Base-by-base conservation (phyloP, 2,329 filamentous ascomycete genomes). In the Colletotrichum sp. region DNA sequence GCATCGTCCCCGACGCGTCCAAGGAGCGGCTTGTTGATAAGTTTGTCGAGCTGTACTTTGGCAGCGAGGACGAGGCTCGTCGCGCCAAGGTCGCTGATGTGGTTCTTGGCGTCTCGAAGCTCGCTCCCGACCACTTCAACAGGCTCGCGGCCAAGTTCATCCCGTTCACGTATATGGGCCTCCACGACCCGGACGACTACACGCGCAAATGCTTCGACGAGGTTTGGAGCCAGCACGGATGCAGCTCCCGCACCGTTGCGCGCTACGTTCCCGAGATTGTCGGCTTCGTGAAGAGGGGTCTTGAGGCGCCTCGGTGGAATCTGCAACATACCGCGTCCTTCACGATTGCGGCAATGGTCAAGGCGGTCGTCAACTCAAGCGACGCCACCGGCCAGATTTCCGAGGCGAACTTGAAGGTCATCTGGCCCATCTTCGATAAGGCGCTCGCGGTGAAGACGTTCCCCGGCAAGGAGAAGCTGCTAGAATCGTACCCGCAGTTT, bases 191-290 rank as follows among this genome's bases (percentile, higher is more conserved):
- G 1, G 93, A 98, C 80, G 93, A 94, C 68, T 93, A 95, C 79
- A 95, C 96, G 5, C 90, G 91, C 72, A 93, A 95, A 78, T 91
- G 93, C n/a, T 98, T 98, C 81, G 89, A 92, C 49, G 94, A 96
- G 72, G 95, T 96, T 0, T 99, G 97, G 97, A 91, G 92, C 65
- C 95, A 98, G 79, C 96, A 98, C 81, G 96, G 98, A 1, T 96
- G 96, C 66, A 96, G 95, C 60, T 92, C 91, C 36, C 92, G 96
- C 34, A 94, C 95, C 0, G 95, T 98, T 7, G 90, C 94, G 63
- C 90, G 98, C 2, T 98, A 98, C 82, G 90, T 98, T 8, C 90
- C 90, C 49, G 97, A 99, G 84, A 98, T 99, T 79, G 89, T 94
- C 6, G 86, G 85, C 1, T 88, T 99, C 2, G 91, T 93, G 2